Conservation (phyloP, 108 stramenopile genomes). For the Bacterosira constricta region DNA sequence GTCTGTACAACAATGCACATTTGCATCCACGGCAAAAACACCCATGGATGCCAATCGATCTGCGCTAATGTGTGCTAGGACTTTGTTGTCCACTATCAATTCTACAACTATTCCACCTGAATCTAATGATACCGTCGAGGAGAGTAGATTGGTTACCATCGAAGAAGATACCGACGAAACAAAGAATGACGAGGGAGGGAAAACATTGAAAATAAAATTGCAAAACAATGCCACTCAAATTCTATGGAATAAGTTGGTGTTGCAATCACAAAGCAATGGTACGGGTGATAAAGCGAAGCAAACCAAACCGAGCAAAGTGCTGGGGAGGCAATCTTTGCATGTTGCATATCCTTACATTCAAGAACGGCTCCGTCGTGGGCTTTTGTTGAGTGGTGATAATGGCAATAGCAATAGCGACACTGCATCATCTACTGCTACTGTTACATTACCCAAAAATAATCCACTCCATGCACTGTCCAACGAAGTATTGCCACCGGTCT, state of each 20-base stretch:
- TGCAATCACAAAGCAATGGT: neutral
- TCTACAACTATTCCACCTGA: slow-evolving; percentile 24
- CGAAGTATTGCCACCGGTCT: slow-evolving; percentile 21
- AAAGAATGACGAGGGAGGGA: neutral
- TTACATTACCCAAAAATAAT: neutral
- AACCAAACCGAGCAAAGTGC: slow-evolving; percentile 34
- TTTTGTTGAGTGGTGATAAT: neutral
- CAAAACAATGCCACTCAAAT: slow-evolving; percentile 20
- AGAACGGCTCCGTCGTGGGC: slow-evolving; percentile 38
- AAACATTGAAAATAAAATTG: neutral
- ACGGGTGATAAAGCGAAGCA: neutral
- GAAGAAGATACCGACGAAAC: neutral
- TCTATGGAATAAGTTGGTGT: slow-evolving; percentile 34
- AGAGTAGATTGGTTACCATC: neutral
- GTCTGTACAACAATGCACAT: neutral
- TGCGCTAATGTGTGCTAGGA: slow-evolving; percentile 21
- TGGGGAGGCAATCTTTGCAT: slow-evolving; percentile 29
- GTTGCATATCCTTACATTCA: slow-evolving; percentile 33
- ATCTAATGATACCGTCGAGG: neutral
- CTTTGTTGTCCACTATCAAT: slow-evolving; percentile 29
- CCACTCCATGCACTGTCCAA: slow-evolving; percentile 4
- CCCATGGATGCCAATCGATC: slow-evolving; percentile 4
- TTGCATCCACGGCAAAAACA: neutral
- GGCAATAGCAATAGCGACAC: neutral
- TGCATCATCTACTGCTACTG: neutral